A percentile compares a stretch with the other conserved stretches of the same genome.
Evolutionary conservation across 768 basidiomycete genomes (phyloP).

Genomic region (Strobilomyces dryophilus): DNA sequence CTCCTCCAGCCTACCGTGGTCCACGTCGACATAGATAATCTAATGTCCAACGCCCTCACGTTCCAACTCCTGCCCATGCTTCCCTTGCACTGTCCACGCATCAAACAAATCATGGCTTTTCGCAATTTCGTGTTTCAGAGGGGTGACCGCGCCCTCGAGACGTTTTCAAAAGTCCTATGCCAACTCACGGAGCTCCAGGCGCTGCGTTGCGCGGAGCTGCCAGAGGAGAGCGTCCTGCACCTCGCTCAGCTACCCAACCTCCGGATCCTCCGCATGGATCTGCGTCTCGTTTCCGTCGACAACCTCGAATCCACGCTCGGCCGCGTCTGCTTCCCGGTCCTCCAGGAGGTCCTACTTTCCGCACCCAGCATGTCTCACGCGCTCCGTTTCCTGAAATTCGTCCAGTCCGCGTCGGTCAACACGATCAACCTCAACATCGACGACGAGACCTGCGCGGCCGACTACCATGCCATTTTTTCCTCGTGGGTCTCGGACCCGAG

Average conservation of each 20-base stretch:
- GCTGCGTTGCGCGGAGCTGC: constrained; percentile 25
- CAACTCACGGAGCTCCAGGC: constrained; percentile 20
- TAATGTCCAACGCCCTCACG: constrained; percentile 25
- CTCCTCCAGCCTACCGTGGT: constrained; percentile 25
- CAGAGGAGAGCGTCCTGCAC: constrained; percentile 21
- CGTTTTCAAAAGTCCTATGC: constrained; percentile 22
- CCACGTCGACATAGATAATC: constrained; percentile 27
- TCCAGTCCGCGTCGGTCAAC: constrained; percentile 25
- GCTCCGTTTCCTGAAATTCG: constrained; percentile 24
- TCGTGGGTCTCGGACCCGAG: constrained; percentile 20
- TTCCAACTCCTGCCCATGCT: constrained; percentile 15
- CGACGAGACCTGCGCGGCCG: constrained; percentile 26
- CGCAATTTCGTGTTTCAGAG: constrained; percentile 26
- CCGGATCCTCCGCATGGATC: constrained; percentile 23
- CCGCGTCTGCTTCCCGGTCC: constrained; percentile 15
- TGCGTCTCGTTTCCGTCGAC: constrained; percentile 23
- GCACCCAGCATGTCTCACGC: constrained; percentile 20
- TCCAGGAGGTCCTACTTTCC: constrained; percentile 22
- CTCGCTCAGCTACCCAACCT: constrained; percentile 20
- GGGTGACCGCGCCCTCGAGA: constrained; percentile 22
- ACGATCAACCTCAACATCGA: constrained; percentile 32
- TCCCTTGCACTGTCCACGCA: constrained; percentile 20
- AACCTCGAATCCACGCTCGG: constrained; percentile 15
- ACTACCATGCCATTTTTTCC: constrained; percentile 22
- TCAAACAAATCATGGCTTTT: constrained; percentile 28